Evolutionary conservation across 768 basidiomycete species (phyloP).

Genomic region (Mycena chlorophos): DNA sequence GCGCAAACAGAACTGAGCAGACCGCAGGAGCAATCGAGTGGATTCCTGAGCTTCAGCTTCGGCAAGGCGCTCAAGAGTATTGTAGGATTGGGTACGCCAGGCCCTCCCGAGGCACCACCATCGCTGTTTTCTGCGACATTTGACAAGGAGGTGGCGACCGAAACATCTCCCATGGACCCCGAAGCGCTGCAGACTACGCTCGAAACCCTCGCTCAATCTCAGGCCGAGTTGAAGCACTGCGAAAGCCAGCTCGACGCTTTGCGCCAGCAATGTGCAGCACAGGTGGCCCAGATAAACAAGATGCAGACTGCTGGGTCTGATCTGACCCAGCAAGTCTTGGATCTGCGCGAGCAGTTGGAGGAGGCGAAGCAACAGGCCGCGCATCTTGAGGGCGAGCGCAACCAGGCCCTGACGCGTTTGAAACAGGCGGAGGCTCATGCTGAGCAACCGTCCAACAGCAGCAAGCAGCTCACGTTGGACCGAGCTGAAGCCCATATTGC

Average conservation of each 20-base stretch:
- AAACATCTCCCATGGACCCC: not conserved
- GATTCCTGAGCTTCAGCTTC: too few species aligned
- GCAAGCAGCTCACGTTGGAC: not conserved
- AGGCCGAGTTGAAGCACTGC: not conserved
- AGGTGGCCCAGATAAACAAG: not conserved
- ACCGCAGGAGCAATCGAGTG: too few species aligned
- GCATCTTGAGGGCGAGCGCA: too few species aligned
- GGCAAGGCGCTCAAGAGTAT: too few species aligned
- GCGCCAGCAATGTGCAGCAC: not conserved
- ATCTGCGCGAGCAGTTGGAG: not conserved
- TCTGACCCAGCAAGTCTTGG: not conserved
- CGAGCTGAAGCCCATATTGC: not conserved
- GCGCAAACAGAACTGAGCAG: too few species aligned
- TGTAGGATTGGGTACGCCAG: too few species aligned
- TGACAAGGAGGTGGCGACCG: too few species aligned
- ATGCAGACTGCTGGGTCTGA: not conserved
- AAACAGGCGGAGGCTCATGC: too few species aligned
- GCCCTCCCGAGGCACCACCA: too few species aligned
- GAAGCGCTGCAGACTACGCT: not conserved
- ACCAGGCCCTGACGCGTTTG: not conserved
- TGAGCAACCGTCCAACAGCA: too few species aligned
- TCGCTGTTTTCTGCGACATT: too few species aligned
- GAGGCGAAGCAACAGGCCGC: not conserved
- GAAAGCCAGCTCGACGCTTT: not conserved
- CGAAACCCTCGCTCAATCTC: not conserved